Base-by-base conservation (phyloP, 495 filamentous ascomycete species). In the Hamigera avellanea region DNA sequence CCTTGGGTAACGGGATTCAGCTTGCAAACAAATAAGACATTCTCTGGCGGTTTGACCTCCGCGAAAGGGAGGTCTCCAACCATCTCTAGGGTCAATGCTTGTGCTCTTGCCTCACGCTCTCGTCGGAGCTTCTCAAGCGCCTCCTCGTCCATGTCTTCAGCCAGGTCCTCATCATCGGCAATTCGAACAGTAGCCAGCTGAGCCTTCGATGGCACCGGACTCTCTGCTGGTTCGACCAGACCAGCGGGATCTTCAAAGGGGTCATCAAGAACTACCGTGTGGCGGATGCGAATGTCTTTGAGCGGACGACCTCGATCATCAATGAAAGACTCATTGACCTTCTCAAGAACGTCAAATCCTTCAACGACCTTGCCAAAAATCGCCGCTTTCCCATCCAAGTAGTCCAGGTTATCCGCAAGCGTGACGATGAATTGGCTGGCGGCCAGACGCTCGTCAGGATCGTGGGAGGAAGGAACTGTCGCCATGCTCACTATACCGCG, bases 21-120 rank as follows among this genome's bases (percentile, higher is more conserved):
- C 55, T 98, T 96, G 78, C 91, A 98, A 40, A 98, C 91, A 51
- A 98, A 98, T 9, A 98, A 68, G 18, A 98, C 78, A 52, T 98
- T 95, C 61, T 98, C 91, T 1, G 91, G 91, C 5, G 91, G 91
- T 43, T 93, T 95, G 54, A 98, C 89, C 60, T 96, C 91, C 38
- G 91, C 91, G 54, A 95, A 98, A 8, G 91, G 93, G 39, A 98
- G 70, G 58, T 98, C 91, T 15, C 91, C 91, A 54, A 98, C 87
- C 81, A 98, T 95, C 56, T 98, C 91, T 28, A 98, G 67, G 0
- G 91, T 98, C 43, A 98, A 57, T 2, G 91, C 91, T 53, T 96
- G 91, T 3, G 91, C 91, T 40, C 86, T 76, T 1, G 93, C 93
- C 53, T 98, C 91, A 18, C 88, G 76, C 52, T 95, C 88, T 26